Evolutionary conservation across 2,329 filamentous ascomycete genomes (phyloP).

Genomic region (Neonectria punicea): DNA sequence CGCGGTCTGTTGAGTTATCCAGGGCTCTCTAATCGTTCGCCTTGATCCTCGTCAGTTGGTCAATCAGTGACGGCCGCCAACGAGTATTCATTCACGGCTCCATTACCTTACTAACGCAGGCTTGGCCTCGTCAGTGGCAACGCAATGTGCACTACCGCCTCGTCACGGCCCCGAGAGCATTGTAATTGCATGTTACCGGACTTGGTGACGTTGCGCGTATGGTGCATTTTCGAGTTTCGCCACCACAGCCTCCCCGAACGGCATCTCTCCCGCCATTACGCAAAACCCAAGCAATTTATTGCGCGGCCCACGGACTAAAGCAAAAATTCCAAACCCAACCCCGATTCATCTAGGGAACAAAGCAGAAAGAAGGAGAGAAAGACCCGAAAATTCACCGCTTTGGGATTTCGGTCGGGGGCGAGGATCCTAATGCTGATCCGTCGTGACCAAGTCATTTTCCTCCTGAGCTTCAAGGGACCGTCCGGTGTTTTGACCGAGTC

Average conservation of each 20-base stretch:
- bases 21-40: not conserved
- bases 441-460: conserved; percentile 21
- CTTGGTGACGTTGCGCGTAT: not conserved
- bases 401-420: conserved; percentile 8
- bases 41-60: not conserved
- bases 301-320: not conserved
- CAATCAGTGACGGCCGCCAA: not conserved
- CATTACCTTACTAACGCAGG: too few relatives aligned
- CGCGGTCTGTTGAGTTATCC: not conserved
- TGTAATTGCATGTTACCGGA: not conserved
- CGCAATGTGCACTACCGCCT: not conserved
- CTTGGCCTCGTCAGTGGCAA: not conserved
- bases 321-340: not conserved
- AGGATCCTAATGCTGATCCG: conserved; percentile 24
- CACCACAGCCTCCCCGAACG: conserved; percentile 26
- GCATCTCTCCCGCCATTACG: conserved; percentile 15
- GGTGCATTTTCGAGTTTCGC: conserved; percentile 29
- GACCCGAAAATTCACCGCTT: not conserved
- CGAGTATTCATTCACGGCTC: not conserved
- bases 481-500: not conserved
- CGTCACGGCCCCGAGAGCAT: not conserved
- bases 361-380: not conserved
- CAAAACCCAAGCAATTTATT: conserved; percentile 13
- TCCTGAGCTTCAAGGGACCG: conserved; percentile 8
- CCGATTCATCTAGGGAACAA: not conserved